Evolutionary conservation across 2,329 filamentous ascomycete species (phyloP), one percentile per base, ranked within the genome.

Genomic region (Sarocladiaceae sp.): DNA sequence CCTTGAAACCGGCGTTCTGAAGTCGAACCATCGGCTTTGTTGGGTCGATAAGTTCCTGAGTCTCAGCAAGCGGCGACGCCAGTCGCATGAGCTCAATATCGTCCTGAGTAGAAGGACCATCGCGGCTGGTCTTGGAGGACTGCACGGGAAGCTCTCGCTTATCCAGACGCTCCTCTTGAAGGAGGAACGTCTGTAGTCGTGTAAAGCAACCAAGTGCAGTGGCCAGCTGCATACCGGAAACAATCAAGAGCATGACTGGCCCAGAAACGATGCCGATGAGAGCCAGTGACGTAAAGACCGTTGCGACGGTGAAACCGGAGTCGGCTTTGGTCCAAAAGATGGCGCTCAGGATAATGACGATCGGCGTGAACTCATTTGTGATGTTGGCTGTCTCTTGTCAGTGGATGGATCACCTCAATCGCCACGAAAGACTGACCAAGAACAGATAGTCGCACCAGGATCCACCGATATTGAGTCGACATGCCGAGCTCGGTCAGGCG

Each of bases 401-500:
- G 45, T 6, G 42, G 2, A 9, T 2, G 13, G 24, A 33, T n/a
- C 16, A 27, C n/a, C 11, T 10, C 15, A 3, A 15, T 24, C 24
- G 7, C n/a, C 18, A 20, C 12, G 15, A 16, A 13, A 16, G 18
- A 26, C 51, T 45, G 48, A 61, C 61, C 58, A 16, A 65, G 52
- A 0, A 53, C 48, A 37, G 56, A 58, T 11, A 60, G 45, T 41
- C 58, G 53, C 7, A 64, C 56, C 6, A 68, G 49, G 4, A 67
- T 42, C 50, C 55, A 58, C 46, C 67, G 53, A 33, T 63, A 68
- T 6, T 53, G 52, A 33, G 57, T 58, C 0, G 67, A 69, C 0
- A 66, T 49, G 4, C 57, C 54, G n/a, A 72, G 49, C 48, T 70
- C 68, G 1, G 55, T 43, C 1, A 61, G 51, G 11, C 68, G 56